Percentiles rank a stretch among this genome's conserved stretches.
These are phyloP conservation scores for Xylaria sp. DNA, from an alignment of 2,329 filamentous ascomycete genomes.

Conservation along the genomic window DNA sequence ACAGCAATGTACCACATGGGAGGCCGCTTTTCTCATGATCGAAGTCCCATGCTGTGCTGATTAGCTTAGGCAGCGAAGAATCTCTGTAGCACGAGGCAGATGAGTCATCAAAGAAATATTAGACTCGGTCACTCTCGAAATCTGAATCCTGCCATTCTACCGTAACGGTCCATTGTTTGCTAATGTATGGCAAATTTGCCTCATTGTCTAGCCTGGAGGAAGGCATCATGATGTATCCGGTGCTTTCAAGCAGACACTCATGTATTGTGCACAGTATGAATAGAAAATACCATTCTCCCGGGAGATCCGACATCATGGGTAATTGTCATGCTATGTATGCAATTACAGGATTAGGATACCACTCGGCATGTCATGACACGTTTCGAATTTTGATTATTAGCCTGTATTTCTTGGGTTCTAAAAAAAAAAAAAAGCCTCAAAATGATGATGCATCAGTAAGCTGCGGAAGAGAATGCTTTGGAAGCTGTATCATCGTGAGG, in stretches of 20 bases:
- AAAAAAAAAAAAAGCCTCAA: background rate
- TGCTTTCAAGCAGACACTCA: background rate
- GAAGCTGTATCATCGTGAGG: slow-evolving; percentile 14
- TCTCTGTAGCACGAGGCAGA: background rate
- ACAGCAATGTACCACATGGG: background rate
- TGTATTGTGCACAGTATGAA: slow-evolving; percentile 24
- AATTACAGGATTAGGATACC: slow-evolving; percentile 4
- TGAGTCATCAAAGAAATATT: slow-evolving; percentile 14
- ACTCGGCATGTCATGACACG: slow-evolving; percentile 8
- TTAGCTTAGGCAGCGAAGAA: slow-evolving; percentile 2
- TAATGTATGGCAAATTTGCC: background rate
- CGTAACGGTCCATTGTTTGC: background rate
- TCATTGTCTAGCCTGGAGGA: background rate
- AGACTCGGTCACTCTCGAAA: background rate
- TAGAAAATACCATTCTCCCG: background rate
- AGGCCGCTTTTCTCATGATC: background rate
- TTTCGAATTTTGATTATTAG: background rate
- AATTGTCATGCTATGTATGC: no score
- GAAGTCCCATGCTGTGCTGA: background rate
- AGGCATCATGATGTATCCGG: background rate
- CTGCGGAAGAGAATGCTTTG: slow-evolving; percentile 1
- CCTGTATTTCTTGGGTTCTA: background rate
- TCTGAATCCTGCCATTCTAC: background rate
- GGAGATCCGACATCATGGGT: background rate
- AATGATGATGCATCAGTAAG: background rate